phyloP scores from a whole-genome alignment of 257 asterid species.

The Scutellaria barbata region DNA sequence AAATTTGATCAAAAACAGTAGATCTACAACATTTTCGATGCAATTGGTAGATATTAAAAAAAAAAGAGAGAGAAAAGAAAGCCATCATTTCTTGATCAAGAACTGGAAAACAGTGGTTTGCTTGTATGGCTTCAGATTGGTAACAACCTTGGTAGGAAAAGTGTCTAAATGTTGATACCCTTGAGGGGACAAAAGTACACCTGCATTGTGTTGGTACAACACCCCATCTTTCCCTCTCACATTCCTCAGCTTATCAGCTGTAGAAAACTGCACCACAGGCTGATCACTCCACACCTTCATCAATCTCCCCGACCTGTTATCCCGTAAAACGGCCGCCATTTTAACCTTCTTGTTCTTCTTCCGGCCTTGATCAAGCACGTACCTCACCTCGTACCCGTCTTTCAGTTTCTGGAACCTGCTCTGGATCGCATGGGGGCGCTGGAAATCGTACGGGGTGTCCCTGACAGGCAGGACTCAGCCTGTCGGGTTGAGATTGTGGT shows the following conservation, averaged over 20 bases:
- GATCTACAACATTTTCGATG: too few species aligned
- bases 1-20: too few species aligned
- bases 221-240: conserved; percentile 3
- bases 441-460: conserved; percentile 1
- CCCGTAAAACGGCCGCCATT: not conserved
- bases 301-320: conserved; percentile 8
- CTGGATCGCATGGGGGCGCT: not conserved
- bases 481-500: not conserved
- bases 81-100: not conserved
- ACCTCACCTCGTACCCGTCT: not conserved
- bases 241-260: not conserved
- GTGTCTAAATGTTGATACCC: not conserved
- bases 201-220: not conserved
- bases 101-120: not conserved
- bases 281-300: conserved; percentile 9
- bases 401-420: conserved; percentile 2
- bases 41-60: not conserved
- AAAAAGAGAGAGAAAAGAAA: not conserved
- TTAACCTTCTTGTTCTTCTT: too few species aligned
- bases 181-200: not conserved
- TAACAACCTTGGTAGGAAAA: not conserved
- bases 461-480: not conserved
- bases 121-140: not conserved
- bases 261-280: not conserved
- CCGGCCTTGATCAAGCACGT: not conserved